Percentiles rank a stretch among this genome's conserved stretches.
Conservation (phyloP, 441 rosid genomes). For the Gossypium schwendimanii region DNA sequence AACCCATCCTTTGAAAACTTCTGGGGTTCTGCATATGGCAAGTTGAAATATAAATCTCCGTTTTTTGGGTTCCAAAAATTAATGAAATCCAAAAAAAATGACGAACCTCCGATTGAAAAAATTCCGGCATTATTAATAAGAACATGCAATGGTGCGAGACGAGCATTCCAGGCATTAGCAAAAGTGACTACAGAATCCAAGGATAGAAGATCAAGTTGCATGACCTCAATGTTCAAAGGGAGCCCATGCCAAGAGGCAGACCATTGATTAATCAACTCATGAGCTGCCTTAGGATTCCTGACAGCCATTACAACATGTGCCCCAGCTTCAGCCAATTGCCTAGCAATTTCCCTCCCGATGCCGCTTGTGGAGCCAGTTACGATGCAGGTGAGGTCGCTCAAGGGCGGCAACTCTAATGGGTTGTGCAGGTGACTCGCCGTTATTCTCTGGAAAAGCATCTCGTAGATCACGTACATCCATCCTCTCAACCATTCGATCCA, state of each 20-base stretch:
- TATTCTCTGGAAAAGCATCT: conserved; percentile 84
- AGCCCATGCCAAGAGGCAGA: conserved; percentile 45
- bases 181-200: conserved; percentile 72
- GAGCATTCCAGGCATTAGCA: conserved; percentile 74
- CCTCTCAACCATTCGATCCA: conserved; percentile 97
- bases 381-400: conserved; percentile 69
- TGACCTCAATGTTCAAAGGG: conserved; percentile 34
- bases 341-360: conserved; percentile 84
- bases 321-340: conserved; percentile 93
- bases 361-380: conserved; percentile 97
- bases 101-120: conserved; percentile 94
- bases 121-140: conserved; percentile 94
- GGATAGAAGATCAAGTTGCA: conserved; percentile 95
- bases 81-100: neutral
- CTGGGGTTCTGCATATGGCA: conserved; percentile 60
- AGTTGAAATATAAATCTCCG: neutral
- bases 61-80: neutral
- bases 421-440: conserved; percentile 69
- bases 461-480: conserved; percentile 59
- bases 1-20: conserved; percentile 79
- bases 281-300: conserved; percentile 70
- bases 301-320: conserved; percentile 99
- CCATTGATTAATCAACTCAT: conserved; percentile 62
- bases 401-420: conserved; percentile 82
- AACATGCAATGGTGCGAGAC: conserved; percentile 71